A percentile compares a stretch with the other conserved stretches of the same genome.
phyloP scores from a whole-genome alignment of 2,329 filamentous ascomycete species.

The Lachnellula hyalina region DNA sequence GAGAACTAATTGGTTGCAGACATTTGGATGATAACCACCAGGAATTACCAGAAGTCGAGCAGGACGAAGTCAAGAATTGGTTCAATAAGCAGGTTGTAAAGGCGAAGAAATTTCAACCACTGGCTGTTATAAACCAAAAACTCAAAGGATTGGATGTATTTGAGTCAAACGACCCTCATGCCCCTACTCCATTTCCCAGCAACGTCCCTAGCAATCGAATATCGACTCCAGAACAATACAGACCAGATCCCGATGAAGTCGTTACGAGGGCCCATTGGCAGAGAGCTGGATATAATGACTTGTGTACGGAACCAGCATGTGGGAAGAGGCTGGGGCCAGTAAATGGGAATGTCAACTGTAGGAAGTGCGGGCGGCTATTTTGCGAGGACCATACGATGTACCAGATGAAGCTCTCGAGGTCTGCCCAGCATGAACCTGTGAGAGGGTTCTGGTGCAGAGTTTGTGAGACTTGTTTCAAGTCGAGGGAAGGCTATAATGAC shows the following conservation, averaged over 20 bases:
- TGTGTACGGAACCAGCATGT: conserved; percentile 83
- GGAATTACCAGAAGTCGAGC: conserved; percentile 65
- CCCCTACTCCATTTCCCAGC: conserved; percentile 28
- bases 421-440: conserved; percentile 83
- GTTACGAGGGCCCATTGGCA: conserved; percentile 92
- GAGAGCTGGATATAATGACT: conserved; percentile 63
- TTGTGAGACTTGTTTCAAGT: conserved; percentile 99
- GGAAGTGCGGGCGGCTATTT: conserved; percentile 87
- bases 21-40: conserved; percentile 71
- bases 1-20: conserved; percentile 35
- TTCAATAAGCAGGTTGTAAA: conserved; percentile 71
- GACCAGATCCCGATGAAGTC: conserved; percentile 75
- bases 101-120: conserved; percentile 68
- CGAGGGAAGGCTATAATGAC: conserved; percentile 91
- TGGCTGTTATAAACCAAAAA: conserved; percentile 70
- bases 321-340: conserved; percentile 71
- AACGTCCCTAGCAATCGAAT: conserved; percentile 33
- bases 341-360: conserved; percentile 85
- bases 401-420: conserved; percentile 92
- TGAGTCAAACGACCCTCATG: conserved; percentile 60
- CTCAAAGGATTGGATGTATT: conserved; percentile 71
- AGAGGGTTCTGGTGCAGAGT: conserved; percentile 90
- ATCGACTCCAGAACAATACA: conserved; percentile 27
- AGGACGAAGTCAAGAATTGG: conserved; percentile 75
- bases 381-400: conserved; percentile 99